Conservation (phyloP, 257 asterid species). For the Anisodus tanguticus region DNA sequence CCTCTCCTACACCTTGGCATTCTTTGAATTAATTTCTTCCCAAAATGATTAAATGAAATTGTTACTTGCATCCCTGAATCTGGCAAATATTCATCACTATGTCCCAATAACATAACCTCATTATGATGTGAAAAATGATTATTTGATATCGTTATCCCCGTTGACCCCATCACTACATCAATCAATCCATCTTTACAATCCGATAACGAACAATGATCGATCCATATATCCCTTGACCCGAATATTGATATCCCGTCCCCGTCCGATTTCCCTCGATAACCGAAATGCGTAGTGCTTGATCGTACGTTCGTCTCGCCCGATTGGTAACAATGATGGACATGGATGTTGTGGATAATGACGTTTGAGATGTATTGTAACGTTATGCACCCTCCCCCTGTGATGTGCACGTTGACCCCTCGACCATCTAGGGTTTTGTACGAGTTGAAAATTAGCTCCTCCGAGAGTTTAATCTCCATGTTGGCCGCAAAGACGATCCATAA, state of each 20-base stretch:
- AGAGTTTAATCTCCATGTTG: slow-evolving; percentile 64
- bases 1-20: slow-evolving; percentile 87
- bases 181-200: slow-evolving; percentile 74
- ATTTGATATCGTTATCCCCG: slow-evolving; percentile 69
- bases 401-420: slow-evolving; percentile 62
- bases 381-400: slow-evolving; percentile 72
- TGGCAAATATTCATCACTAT: slow-evolving; percentile 65
- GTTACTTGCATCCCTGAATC: slow-evolving; percentile 89
- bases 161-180: slow-evolving; percentile 76
- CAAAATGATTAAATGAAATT: slow-evolving; percentile 73
- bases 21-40: slow-evolving; percentile 63
- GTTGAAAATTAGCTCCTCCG: slow-evolving; percentile 71
- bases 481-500: slow-evolving; percentile 73
- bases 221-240: slow-evolving; percentile 68
- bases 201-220: slow-evolving; percentile 71
- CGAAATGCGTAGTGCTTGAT: slow-evolving; percentile 74
- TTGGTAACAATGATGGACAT: slow-evolving; percentile 64
- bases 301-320: slow-evolving; percentile 64
- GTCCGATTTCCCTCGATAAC: slow-evolving; percentile 60
- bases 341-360: slow-evolving; percentile 73
- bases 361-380: slow-evolving; percentile 61
- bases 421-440: slow-evolving; percentile 78
- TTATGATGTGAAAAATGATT: slow-evolving; percentile 71
- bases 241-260: slow-evolving; percentile 79
- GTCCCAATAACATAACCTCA: slow-evolving; percentile 76